A percentile compares a stretch with the other conserved stretches of the same genome.
These are phyloP conservation scores for Podaxis sp. DNA, from an alignment of 768 basidiomycete genomes.

Conservation along the genomic window DNA sequence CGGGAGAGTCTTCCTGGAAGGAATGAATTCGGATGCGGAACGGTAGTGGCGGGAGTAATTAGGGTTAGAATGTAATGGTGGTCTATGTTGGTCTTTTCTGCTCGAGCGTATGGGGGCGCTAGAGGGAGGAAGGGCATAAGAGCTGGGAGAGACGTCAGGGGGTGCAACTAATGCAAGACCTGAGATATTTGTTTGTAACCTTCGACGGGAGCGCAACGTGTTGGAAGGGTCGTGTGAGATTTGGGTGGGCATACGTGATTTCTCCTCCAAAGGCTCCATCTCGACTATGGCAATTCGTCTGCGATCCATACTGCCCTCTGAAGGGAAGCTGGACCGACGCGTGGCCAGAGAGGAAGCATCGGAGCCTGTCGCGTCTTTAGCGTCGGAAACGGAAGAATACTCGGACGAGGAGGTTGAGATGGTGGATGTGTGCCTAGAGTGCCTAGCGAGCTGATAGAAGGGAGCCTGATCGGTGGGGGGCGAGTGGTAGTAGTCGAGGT, in stretches of 20 bases:
- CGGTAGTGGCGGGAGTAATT: constrained; percentile 30
- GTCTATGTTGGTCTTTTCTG: neutral
- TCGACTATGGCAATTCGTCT: constrained; percentile 65
- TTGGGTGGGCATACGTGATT: constrained; percentile 20
- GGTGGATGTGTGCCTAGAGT: constrained; percentile 25
- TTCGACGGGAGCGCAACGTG: constrained; percentile 35
- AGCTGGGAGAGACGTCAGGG: constrained; percentile 56
- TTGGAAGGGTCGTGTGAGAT: constrained; percentile 17
- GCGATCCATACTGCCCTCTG: constrained; percentile 59
- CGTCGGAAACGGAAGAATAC: constrained; percentile 44
- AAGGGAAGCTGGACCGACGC: constrained; percentile 47
- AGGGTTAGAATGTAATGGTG: neutral
- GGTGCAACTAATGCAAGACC: constrained; percentile 69
- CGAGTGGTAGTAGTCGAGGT: constrained; percentile 43
- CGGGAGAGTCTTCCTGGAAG: constrained; percentile 22
- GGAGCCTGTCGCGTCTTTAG: constrained; percentile 17
- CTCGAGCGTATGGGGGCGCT: constrained; percentile 34
- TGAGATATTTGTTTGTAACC: constrained; percentile 33
- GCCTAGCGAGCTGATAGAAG: constrained; percentile 16
- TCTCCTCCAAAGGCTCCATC: constrained; percentile 38
- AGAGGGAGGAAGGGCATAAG: constrained; percentile 50
- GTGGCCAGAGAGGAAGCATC: constrained; percentile 25
- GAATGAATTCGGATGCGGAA: constrained; percentile 43
- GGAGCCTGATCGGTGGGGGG: constrained; percentile 37
- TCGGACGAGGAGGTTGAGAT: constrained; percentile 43